These are phyloP conservation scores for Cantharellus anzutake DNA, from an alignment of 768 basidiomycete genomes.

Conservation along the genomic window DNA sequence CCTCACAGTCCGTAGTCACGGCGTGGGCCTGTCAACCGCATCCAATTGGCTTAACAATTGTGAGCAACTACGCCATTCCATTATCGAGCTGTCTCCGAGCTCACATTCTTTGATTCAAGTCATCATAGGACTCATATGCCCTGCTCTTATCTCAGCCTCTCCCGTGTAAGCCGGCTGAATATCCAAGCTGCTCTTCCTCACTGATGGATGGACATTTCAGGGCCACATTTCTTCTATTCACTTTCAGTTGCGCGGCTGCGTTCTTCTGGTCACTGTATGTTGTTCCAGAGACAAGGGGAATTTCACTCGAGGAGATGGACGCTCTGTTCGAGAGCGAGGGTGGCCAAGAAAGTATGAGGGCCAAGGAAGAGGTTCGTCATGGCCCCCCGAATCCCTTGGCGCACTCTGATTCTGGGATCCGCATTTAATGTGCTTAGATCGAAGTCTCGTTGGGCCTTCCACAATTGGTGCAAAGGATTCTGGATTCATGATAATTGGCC, in stretches of 20 bases:
- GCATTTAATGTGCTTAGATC: too few relatives aligned
- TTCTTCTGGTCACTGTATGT: constrained; percentile 45
- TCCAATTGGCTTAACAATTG: constrained; percentile 82
- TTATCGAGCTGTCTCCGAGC: not conserved
- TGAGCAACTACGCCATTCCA: constrained; percentile 14
- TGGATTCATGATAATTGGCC: too few relatives aligned
- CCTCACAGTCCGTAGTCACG: constrained; percentile 56
- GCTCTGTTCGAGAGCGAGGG: constrained; percentile 24
- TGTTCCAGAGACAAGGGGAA: constrained; percentile 26
- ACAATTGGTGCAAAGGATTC: too few relatives aligned
- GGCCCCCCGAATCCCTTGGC: too few relatives aligned
- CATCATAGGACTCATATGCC: constrained; percentile 55
- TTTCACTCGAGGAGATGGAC: constrained; percentile 34
- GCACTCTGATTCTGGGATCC: too few relatives aligned
- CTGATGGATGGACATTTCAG: constrained; percentile 17
- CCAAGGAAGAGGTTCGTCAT: too few relatives aligned
- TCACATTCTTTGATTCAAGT: constrained; percentile 23
- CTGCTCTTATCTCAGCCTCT: constrained; percentile 40
- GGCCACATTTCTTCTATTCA: constrained; percentile 49
- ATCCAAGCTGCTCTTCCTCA: not conserved
- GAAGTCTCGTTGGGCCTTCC: too few relatives aligned
- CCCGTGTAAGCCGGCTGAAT: constrained; percentile 25
- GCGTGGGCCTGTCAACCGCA: constrained; percentile 66
- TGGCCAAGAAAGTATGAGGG: not conserved
- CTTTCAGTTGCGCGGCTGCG: constrained; percentile 40